Evolutionary conservation across 495 filamentous ascomycete species (phyloP).

Genomic region (Tuber indicum): DNA sequence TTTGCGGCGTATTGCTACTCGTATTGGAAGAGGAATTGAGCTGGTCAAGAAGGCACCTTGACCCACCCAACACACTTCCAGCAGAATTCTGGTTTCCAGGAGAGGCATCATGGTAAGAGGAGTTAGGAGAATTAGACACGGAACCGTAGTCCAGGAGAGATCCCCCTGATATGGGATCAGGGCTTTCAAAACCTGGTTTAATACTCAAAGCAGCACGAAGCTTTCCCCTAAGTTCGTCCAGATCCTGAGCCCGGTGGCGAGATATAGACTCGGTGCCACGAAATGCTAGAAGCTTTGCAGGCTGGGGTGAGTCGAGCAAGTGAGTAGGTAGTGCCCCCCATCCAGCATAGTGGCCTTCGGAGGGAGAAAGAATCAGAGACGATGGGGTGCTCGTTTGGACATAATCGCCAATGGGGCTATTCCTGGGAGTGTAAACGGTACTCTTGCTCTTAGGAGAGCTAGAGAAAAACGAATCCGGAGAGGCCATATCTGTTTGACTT

Average conservation of each 20-base stretch:
- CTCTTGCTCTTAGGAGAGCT: conserved; percentile 36
- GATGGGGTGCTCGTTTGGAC: conserved; percentile 25
- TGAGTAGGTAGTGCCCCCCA: conserved; percentile 32
- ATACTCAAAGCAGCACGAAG: neutral
- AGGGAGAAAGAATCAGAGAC: conserved; percentile 20
- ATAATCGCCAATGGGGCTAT: conserved; percentile 22
- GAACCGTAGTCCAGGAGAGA: neutral
- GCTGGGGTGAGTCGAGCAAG: conserved; percentile 32
- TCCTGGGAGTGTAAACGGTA: conserved; percentile 32
- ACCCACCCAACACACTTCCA: neutral
- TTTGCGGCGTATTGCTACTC: neutral
- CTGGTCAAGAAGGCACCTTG: neutral
- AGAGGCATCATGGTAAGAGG: conserved; percentile 2
- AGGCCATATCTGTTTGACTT: conserved; percentile 20
- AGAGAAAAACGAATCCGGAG: conserved; percentile 23
- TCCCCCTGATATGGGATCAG: neutral
- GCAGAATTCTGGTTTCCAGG: neutral
- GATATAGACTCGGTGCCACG: neutral
- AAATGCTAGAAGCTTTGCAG: conserved; percentile 3
- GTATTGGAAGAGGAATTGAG: neutral
- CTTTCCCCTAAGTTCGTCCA: conserved; percentile 6
- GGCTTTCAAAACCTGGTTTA: neutral
- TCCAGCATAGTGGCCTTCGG: conserved; percentile 26
- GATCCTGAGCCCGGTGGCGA: conserved; percentile 7
- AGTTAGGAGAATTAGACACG: neutral